A percentile compares a stretch with the other conserved stretches of the same genome.
Conservation (phyloP, 352 stramenopile species). For the Pythium plurisporium region DNA sequence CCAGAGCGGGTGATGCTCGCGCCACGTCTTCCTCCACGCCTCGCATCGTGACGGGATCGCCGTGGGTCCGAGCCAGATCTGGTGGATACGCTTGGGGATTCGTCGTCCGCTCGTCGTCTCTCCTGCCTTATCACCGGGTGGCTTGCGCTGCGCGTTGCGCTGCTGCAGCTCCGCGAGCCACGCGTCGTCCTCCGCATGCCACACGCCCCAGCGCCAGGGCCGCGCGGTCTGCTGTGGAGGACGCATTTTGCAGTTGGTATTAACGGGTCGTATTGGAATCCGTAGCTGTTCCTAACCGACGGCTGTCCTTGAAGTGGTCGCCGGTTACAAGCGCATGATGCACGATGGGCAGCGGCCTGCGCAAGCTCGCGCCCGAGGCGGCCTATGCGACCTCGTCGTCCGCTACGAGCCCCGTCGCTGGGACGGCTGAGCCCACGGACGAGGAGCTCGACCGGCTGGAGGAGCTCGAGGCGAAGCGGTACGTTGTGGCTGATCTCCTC, state of each 20-base stretch:
- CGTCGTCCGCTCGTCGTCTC: too few species aligned
- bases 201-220: constrained; percentile 33
- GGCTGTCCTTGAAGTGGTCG: constrained; percentile 4
- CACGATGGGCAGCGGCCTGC: constrained; percentile 31
- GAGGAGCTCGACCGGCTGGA: constrained; percentile 53
- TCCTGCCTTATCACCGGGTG: not conserved
- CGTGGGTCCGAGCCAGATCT: constrained; percentile 59
- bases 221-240: not conserved
- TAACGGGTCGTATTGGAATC: not conserved
- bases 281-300: not conserved
- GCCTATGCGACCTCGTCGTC: constrained; percentile 6
- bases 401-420: not conserved
- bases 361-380: constrained; percentile 26
- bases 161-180: constrained; percentile 26
- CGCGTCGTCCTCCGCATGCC: constrained; percentile 23
- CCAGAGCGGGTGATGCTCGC: constrained; percentile 34
- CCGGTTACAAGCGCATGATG: not conserved
- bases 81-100: constrained; percentile 33
- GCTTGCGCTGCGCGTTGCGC: constrained; percentile 8
- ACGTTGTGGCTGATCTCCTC: not conserved
- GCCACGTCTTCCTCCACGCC: constrained; percentile 46
- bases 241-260: not conserved
- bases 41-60: constrained; percentile 25
- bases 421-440: constrained; percentile 9
- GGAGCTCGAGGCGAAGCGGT: constrained; percentile 56